Evolutionary conservation across 2,329 filamentous ascomycete genomes (phyloP), one percentile per base, ranked within the genome.

Genomic region (Trichoderma polysporum): DNA sequence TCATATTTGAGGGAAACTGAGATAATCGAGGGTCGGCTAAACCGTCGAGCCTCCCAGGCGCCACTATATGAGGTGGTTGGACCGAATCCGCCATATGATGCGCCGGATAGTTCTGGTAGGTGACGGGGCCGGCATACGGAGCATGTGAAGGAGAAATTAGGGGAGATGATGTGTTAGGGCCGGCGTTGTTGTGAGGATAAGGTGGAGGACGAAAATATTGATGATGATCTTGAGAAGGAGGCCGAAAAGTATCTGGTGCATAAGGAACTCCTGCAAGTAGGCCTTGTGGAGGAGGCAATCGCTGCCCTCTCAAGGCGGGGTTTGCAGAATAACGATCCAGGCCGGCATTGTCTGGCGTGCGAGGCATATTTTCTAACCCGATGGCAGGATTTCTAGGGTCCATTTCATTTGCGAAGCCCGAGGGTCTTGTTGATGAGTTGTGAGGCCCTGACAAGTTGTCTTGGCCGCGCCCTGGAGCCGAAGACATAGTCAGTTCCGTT

Each of bases 321-420:
- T 54, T 63, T 66, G 66, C 62, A 61, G 56, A 49, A 19, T 71
- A 70, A 50, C 69, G 68, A 62, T 72, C 71, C 39, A 71, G 60
- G 39, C 56, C 64, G 72, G 71, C 71, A 56, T 71, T 52, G 53
- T 71, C 69, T 66, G 71, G 72, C 50, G 70, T 70, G 29, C 56
- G 71, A 53, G 73, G 69, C 71, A 76, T 74, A 64, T 70, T 66
- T 66, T 72, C 71, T 10, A 68, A 29, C 15, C 50, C 58, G 41
- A 19, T 10, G 53, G 57, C 67, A 47, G 69, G 60, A 31, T 66
- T 68, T 41, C 68, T 66, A 49, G 69, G 54, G 54, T 70, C 59
- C 53, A 68, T 72, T 17, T 57, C 53, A 45, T 71, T 69, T 54
- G 71, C 53, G 35, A 70, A 62, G 56, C 70, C 65, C 35, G 70